Conservation (phyloP, 1,284 basidiomycete genomes). For the Cutaneotrichosporon sp. region DNA sequence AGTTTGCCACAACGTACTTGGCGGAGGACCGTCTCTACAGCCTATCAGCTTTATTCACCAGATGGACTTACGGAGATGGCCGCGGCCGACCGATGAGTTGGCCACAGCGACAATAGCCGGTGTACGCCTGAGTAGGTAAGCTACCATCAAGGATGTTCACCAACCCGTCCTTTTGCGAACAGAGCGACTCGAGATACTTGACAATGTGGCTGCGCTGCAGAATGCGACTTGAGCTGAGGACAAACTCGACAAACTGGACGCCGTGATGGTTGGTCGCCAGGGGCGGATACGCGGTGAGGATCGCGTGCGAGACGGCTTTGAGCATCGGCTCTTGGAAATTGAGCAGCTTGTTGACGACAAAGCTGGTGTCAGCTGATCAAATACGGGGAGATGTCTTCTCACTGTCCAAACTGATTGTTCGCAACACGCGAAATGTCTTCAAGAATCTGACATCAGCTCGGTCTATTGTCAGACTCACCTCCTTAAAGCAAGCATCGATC, state of each 20-base stretch:
- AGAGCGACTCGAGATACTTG: constrained; percentile 40
- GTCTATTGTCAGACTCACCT: constrained; percentile 20
- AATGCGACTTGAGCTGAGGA: constrained; percentile 26
- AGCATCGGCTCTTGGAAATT: constrained; percentile 26
- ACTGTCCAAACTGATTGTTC: constrained; percentile 44
- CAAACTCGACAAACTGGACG: constrained; percentile 40
- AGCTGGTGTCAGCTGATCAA: constrained; percentile 19
- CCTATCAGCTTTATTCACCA: neutral
- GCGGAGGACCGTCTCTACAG: constrained; percentile 4
- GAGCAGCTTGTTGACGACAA: constrained; percentile 40
- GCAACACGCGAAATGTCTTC: constrained; percentile 34
- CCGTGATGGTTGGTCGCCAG: constrained; percentile 43
- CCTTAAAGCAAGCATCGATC: constrained; percentile 37
- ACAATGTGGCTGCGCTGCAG: constrained; percentile 21
- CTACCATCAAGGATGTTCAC: constrained; percentile 1
- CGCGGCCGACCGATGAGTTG: constrained; percentile 41
- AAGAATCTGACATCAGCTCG: constrained; percentile 25
- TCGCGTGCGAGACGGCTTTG: constrained; percentile 25
- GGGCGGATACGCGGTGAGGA: constrained; percentile 39
- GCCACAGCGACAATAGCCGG: constrained; percentile 41
- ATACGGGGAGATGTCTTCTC: constrained; percentile 6
- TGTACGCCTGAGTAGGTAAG: constrained; percentile 24
- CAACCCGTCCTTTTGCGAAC: constrained; percentile 33
- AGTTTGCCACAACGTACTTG: constrained; percentile 2
- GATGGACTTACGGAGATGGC: constrained; percentile 35